Base-by-base conservation (phyloP, 768 basidiomycete genomes). In the Suillus sp. region DNA sequence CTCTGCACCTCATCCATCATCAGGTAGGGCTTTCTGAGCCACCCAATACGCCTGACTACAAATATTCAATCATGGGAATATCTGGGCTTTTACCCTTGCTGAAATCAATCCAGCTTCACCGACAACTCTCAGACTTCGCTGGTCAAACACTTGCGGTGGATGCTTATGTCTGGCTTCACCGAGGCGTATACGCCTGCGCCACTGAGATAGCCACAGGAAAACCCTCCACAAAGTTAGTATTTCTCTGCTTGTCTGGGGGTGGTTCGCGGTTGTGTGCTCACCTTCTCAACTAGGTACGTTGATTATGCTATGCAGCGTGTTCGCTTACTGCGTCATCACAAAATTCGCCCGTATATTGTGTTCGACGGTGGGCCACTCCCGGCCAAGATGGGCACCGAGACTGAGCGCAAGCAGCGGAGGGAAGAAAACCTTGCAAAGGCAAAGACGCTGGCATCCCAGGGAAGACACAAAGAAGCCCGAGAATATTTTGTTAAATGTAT, bases 301-400 rank as follows among this genome's bases (percentile, higher is more conserved):
- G 90, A 96, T 74, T 99, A 96, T 78, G 90, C 90, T 43, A 96
- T 99, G 95, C 88, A 93, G 67, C 87, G 91, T 37, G 88, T 99
- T 50, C 86, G 95, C 34, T 84, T 99, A 60, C 78, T 99, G 58
- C 85, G 87, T 65, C 88, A 99, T 76, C 83, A 93, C 74, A 86
- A 86, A 27, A 92, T 99, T 64, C 83, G 84, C 58, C 96, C 97
- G 1, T 95, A 92, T 74, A 79, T 99, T 30, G 97, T 99, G 20
- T 96, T 99, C 69, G 97, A 99, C 71, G 97, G 97, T 18, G 96
- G 96, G 0, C 92, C 92, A 11, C 84, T 99, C 35, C 95, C 95
- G 9, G 96, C 96, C 18, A 99, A 99, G 83, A 88, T 85, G 73
- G 88, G 87, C 0, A 99, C 96, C 0, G 97, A 99, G 68, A 82